Evolutionary conservation across 139 green algal genomes (phyloP).

Genomic region (Picochlorum sp.): DNA sequence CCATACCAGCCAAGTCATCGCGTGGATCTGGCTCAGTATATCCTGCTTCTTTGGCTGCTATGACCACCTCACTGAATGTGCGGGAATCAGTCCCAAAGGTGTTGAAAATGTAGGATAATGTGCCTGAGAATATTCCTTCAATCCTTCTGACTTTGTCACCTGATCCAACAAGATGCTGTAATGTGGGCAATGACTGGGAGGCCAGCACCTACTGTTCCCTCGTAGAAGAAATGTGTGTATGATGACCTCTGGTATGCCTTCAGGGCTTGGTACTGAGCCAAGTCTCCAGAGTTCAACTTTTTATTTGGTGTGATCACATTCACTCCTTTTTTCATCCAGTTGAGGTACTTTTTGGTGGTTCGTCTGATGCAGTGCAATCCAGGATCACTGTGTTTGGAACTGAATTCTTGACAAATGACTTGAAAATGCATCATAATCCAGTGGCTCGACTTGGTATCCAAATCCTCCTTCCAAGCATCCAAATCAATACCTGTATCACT

Average conservation of each 20-base stretch:
- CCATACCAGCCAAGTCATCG: conserved; percentile 88
- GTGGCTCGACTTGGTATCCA: conserved; percentile 26
- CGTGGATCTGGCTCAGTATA: conserved; percentile 96
- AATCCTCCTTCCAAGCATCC: conserved; percentile 60
- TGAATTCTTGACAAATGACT: conserved; percentile 58
- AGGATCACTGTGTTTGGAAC: conserved; percentile 92
- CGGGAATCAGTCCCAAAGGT: conserved; percentile 44
- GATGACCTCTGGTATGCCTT: conserved; percentile 66
- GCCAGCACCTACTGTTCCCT: conserved; percentile 88
- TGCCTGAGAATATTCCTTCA: conserved; percentile 92
- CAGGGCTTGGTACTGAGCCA: conserved; percentile 72
- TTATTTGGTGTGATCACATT: conserved; percentile 96
- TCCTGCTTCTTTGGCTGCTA: conserved; percentile 67
- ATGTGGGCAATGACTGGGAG: conserved; percentile 88
- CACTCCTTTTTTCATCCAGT: conserved; percentile 84
- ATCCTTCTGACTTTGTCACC: conserved; percentile 78
- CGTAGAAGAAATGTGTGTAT: conserved; percentile 97
- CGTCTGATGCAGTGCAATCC: conserved; percentile 85
- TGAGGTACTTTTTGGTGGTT: conserved; percentile 54
- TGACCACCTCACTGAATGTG: conserved; percentile 78
- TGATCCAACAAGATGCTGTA: conserved; percentile 82
- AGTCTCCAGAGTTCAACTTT: conserved; percentile 79
- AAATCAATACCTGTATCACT: conserved; percentile 66
- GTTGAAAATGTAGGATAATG: conserved; percentile 98
- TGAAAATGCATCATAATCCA: conserved; percentile 53